Evolutionary conservation across 2,329 filamentous ascomycete genomes (phyloP), one percentile per base, ranked within the genome.

Genomic region (Venturia effusa): DNA sequence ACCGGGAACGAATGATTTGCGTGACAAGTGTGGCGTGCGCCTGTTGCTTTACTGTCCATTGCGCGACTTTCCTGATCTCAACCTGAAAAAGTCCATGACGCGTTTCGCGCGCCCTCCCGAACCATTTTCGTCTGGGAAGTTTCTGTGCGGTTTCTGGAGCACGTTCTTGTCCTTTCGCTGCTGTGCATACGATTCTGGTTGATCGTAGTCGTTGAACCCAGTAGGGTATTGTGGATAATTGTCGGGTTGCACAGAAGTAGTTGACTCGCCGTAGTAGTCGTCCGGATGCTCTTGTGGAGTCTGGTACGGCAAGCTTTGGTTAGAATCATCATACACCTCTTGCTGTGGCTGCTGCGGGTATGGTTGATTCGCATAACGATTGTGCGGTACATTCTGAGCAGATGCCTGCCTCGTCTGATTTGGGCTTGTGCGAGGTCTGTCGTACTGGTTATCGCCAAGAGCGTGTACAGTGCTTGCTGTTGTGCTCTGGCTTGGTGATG

Each of bases 81-180:
- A 84, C 70, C 94, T 84, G 80, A 99, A 99, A 76, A 97, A 96
- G 77, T 99, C 93, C 92, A 99, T 97, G 45, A 63, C 61, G 10
- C 61, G 24, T 48, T 63, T 55, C 48, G 61, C 61, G 41, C 45
- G 41, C 5, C 61, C 61, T 37, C 40, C 39, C 19, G 59, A 40
- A 11, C 45, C 40, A 24, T 54, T 40, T 40, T 51, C 61, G 19
- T 59, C 59, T 3, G 61, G 61, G 27, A 63, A 63, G 13, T 63
- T 45, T 30, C 61, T 30, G 34, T 63, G 45, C 34, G 61, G 61
- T 22, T 63, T 63, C 22, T 63, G 61, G 19, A 63, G 61, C 10
- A 63, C 61, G n/a, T 30, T 57, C 61, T 63, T 63, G 22, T 63
- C 61, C 24, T 37, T 54, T 22, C 51, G 22, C 22, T 37, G 30